Evolutionary conservation across 352 stramenopile species (phyloP).

Genomic region (Detonula confervacea): DNA sequence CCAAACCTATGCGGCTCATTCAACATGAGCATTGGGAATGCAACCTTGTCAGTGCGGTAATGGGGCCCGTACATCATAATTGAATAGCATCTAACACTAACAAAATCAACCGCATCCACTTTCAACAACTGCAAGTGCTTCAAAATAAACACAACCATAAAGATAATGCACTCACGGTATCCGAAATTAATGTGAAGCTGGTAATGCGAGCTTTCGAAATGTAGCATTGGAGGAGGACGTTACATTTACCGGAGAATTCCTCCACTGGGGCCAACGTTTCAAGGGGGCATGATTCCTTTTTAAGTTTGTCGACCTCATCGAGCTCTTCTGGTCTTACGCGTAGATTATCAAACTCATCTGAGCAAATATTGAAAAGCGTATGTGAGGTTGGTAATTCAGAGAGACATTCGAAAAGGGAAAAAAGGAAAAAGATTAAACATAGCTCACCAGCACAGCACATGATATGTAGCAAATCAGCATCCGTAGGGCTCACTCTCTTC

Average conservation of each 20-base stretch:
- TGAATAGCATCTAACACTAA: too few relatives aligned
- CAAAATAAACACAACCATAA: too few relatives aligned
- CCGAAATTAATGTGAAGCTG: conserved; percentile 97
- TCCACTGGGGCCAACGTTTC: conserved; percentile 91
- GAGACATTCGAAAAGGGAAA: too few relatives aligned
- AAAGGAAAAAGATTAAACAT: not conserved
- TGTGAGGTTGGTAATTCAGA: too few relatives aligned
- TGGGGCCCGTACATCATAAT: too few relatives aligned
- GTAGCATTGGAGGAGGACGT: conserved; percentile 95
- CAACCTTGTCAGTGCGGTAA: too few relatives aligned
- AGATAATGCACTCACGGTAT: too few relatives aligned
- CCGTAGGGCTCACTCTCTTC: conserved; percentile 60
- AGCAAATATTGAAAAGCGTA: too few relatives aligned
- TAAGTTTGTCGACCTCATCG: conserved; percentile 92
- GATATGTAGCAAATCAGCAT: conserved; percentile 76
- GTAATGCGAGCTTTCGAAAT: conserved; percentile 89
- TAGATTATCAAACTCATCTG: conserved; percentile 94
- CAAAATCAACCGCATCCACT: too few relatives aligned
- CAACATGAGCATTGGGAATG: too few relatives aligned
- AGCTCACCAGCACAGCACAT: conserved; percentile 92
- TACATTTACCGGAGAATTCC: conserved; percentile 93
- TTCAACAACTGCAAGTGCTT: too few relatives aligned
- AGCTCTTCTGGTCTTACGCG: conserved; percentile 94
- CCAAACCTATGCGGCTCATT: too few relatives aligned
- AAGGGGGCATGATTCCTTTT: conserved; percentile 87